Evolutionary conservation across 106 monocot genomes (phyloP).

Genomic region (Dendrobium nobile): DNA sequence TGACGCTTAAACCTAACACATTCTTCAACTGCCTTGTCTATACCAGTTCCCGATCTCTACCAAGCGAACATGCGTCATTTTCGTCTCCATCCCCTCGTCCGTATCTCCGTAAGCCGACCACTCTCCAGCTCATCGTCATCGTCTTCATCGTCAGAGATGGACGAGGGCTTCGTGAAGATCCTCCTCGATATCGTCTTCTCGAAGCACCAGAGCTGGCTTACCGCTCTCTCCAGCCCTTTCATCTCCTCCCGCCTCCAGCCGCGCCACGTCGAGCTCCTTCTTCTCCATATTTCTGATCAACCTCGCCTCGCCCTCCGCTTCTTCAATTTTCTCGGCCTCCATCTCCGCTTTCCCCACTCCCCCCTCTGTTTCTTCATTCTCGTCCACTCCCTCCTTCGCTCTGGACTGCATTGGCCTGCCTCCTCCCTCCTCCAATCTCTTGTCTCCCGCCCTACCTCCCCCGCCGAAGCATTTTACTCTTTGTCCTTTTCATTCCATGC

Average conservation of each 20-base stretch:
- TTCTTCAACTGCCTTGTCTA: background rate
- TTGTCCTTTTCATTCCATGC: conserved; percentile 8
- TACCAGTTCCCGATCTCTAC: background rate
- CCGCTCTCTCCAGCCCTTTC: conserved; percentile 47
- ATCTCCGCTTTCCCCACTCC: conserved; percentile 46
- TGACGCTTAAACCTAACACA: background rate
- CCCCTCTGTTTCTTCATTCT: conserved; percentile 54
- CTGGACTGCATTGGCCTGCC: conserved; percentile 45
- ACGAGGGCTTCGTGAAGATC: conserved; percentile 48
- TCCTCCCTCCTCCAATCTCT: conserved; percentile 50
- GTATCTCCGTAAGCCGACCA: background rate
- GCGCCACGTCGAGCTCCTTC: conserved; percentile 59
- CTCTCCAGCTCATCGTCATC: conserved; percentile 3
- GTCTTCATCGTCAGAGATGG: conserved; percentile 8
- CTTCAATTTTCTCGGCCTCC: conserved; percentile 71
- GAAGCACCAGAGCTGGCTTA: conserved; percentile 41
- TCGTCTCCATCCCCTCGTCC: conserved; percentile 1
- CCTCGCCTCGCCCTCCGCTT: conserved; percentile 56
- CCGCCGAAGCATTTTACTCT: conserved; percentile 11
- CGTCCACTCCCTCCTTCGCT: conserved; percentile 29
- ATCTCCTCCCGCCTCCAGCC: conserved; percentile 40
- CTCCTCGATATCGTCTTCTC: conserved; percentile 45
- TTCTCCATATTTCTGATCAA: conserved; percentile 24
- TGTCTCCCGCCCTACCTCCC: conserved; percentile 23
- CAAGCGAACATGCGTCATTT: background rate